These are phyloP conservation scores for Samsoniella hepiali DNA, from an alignment of 2,329 filamentous ascomycete genomes.

Conservation along the genomic window DNA sequence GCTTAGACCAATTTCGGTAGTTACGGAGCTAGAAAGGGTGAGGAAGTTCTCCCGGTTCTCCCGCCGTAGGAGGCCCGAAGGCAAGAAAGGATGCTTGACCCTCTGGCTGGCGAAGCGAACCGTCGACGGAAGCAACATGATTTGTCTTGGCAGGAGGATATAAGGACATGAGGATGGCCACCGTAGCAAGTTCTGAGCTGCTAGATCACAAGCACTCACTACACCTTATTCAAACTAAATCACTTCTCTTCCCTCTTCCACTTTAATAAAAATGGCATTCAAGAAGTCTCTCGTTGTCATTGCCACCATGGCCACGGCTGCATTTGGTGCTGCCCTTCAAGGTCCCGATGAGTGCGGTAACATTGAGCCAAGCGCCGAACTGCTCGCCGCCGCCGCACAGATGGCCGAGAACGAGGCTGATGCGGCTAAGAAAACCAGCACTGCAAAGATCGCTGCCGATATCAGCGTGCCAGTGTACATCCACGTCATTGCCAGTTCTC, in stretches of 20 bases:
- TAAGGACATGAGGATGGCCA: background rate
- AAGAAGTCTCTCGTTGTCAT: constrained; percentile 4
- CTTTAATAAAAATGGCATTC: background rate
- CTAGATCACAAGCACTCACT: background rate
- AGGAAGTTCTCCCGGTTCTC: background rate
- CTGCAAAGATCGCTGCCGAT: background rate
- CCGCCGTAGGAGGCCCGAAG: background rate
- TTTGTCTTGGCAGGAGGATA: constrained; percentile 6
- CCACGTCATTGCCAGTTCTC: constrained; percentile 10
- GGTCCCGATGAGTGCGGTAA: background rate
- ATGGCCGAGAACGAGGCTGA: background rate
- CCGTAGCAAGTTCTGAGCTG: background rate
- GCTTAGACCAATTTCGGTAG: background rate
- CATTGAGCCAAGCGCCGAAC: background rate
- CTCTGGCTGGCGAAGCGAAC: no score
- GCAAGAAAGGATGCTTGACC: background rate
- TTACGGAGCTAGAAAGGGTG: background rate
- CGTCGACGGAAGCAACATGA: background rate
- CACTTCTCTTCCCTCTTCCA: background rate
- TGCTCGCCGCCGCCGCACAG: background rate
- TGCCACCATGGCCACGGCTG: constrained; percentile 9
- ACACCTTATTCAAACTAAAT: background rate
- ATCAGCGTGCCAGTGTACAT: constrained; percentile 4
- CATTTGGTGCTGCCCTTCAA: constrained; percentile 3
- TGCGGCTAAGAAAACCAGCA: background rate